Percentiles rank a stretch among this genome's conserved stretches.
These are phyloP conservation scores for Sechiopsis laciniata DNA, from an alignment of 306 rosid genomes.

Conservation along the genomic window DNA sequence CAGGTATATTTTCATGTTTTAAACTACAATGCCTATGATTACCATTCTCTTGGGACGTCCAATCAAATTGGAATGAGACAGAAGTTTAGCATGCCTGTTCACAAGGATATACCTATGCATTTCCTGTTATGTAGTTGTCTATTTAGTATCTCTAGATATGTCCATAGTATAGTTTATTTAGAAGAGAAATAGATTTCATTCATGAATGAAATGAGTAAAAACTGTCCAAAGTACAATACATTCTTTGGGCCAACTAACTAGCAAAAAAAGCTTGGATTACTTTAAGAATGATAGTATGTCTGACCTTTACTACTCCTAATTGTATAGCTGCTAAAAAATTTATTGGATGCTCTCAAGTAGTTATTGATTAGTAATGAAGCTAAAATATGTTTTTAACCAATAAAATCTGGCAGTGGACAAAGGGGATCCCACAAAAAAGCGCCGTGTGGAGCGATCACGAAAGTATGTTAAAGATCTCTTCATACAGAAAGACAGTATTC, in stretches of 20 bases:
- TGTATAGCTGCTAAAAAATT: neutral
- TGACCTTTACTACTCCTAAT: neutral
- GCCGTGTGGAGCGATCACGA: slow-evolving; percentile 89
- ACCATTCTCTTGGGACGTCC: neutral
- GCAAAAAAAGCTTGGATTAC: neutral
- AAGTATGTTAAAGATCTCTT: slow-evolving; percentile 48
- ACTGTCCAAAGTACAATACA: neutral
- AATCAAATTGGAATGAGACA: neutral
- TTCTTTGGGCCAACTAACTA: neutral
- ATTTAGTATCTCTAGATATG: neutral
- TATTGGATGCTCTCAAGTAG: neutral
- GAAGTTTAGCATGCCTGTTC: neutral
- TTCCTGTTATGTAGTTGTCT: slow-evolving; percentile 1
- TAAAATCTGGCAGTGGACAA: slow-evolving; percentile 56
- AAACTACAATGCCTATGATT: neutral
- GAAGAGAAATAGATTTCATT: too few relatives aligned
- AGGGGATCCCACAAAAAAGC: slow-evolving; percentile 79
- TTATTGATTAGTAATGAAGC: neutral
- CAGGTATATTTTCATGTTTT: slow-evolving; percentile 45
- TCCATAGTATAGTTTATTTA: neutral
- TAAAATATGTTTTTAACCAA: slow-evolving; percentile 20
- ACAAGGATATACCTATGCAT: neutral
- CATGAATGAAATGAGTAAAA: too few relatives aligned
- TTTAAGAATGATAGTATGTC: neutral
- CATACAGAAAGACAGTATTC: neutral